Conservation (phyloP, 805 yeast genomes). For the Kodamaea fukazawae region DNA sequence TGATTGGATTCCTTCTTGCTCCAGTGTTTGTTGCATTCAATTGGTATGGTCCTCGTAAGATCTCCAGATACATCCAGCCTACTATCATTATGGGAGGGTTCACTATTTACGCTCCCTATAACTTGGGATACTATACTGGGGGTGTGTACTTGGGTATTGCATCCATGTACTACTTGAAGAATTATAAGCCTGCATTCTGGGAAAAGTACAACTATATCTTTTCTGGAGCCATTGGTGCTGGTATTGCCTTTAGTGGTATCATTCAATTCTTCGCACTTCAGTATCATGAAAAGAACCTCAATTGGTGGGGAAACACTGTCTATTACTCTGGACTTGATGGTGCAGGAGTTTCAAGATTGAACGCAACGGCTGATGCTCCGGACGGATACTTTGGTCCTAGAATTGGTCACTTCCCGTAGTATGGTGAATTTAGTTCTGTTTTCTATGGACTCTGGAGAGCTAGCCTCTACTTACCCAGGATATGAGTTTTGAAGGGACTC, state of each 20-base stretch:
- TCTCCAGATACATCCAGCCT: no score
- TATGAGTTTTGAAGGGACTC: no score
- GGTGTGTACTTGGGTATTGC: constrained; percentile 9
- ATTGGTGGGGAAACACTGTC: constrained; percentile 25
- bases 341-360: constrained; percentile 12
- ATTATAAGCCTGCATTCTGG: constrained; percentile 12
- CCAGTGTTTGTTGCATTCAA: constrained; percentile 18
- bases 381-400: constrained; percentile 24
- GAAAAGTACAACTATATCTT: constrained; percentile 14
- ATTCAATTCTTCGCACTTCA: constrained; percentile 14
- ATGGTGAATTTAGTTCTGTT: no score
- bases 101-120: constrained; percentile 12
- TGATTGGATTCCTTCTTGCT: constrained; percentile 31
- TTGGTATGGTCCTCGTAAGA: constrained; percentile 14
- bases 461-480: no score
- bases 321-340: constrained; percentile 18
- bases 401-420: constrained; percentile 18
- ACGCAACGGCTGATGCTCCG: constrained; percentile 17
- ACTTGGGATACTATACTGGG: constrained; percentile 13
- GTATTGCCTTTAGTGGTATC: constrained; percentile 16
- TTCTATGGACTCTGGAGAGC: no score
- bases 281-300: constrained; percentile 11
- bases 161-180: constrained; percentile 11
- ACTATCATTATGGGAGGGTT: constrained; percentile 13
- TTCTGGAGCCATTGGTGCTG: constrained; percentile 11